Conservation (phyloP, 768 basidiomycete species). For the Lactifluus piperatus region DNA sequence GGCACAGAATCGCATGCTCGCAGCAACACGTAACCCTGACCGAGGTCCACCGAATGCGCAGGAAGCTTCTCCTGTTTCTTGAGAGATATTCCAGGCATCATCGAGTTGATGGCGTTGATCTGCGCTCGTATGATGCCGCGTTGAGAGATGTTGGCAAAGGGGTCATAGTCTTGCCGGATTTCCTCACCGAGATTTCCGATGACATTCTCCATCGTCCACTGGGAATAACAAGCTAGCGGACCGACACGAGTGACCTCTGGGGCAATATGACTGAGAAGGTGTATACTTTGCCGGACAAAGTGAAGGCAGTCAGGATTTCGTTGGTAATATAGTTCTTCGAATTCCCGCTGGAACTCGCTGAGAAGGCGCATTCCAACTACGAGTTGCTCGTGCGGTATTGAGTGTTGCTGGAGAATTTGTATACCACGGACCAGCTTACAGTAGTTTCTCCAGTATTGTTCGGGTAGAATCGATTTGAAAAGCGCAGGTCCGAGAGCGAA, state of each 20-base stretch:
- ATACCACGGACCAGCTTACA: conserved; percentile 25
- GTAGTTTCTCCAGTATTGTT: conserved; percentile 23
- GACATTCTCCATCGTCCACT: background rate
- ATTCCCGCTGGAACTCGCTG: background rate
- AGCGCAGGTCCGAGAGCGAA: conserved; percentile 24
- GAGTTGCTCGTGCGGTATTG: background rate
- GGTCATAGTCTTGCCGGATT: background rate
- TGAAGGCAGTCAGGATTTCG: background rate
- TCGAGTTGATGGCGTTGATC: background rate
- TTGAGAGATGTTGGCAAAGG: background rate
- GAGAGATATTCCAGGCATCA: no score
- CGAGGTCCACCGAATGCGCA: no score
- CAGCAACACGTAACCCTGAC: no score
- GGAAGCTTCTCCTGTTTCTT: no score
- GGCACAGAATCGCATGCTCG: no score
- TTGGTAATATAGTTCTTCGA: background rate
- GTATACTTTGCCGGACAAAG: background rate
- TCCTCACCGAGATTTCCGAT: background rate
- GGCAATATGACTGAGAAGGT: background rate
- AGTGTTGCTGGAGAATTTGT: conserved; percentile 20
- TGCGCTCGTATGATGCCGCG: background rate
- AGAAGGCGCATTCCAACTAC: background rate
- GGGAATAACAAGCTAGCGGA: background rate
- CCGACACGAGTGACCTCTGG: background rate
- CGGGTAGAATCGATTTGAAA: conserved; percentile 22